A percentile compares a stretch with the other conserved stretches of the same genome.
Evolutionary conservation across 139 green algal species (phyloP).

Genomic region (Pseudopediastrum boryanum): DNA sequence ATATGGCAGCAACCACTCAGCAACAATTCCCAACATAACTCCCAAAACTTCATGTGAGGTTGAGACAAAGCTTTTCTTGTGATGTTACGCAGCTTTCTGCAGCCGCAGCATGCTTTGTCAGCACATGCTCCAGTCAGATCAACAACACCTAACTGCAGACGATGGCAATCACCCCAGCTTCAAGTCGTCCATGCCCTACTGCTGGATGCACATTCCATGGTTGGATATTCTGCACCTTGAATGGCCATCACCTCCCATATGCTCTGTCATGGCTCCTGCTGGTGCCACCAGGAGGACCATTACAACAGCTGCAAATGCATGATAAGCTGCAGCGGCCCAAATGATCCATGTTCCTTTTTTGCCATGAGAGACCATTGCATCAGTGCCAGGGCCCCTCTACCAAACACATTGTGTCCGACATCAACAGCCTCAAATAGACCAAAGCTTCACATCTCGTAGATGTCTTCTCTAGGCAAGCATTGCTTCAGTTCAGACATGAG

Average conservation of each 20-base stretch:
- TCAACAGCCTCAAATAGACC: not conserved
- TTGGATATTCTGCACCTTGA: too few relatives aligned
- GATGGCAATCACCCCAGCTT: too few relatives aligned
- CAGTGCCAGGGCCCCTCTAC: not conserved
- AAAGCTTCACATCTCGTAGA: not conserved
- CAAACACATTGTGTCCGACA: not conserved
- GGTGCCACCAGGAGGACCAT: too few relatives aligned
- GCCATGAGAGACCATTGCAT: too few relatives aligned
- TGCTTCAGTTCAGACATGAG: not conserved
- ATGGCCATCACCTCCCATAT: too few relatives aligned
- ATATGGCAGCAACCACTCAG: not conserved
- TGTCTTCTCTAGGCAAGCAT: not conserved
- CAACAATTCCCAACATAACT: not conserved
- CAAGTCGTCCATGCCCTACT: too few relatives aligned
- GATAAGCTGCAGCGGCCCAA: too few relatives aligned
- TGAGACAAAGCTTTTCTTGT: not conserved
- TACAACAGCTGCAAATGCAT: too few relatives aligned
- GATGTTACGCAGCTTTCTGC: not conserved
- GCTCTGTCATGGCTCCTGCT: too few relatives aligned
- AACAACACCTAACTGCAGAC: too few relatives aligned
- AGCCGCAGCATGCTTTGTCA: not conserved
- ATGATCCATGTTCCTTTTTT: too few relatives aligned
- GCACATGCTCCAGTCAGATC: not conserved
- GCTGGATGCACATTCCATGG: too few relatives aligned
- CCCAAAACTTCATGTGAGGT: not conserved